Conservation (phyloP, 495 filamentous ascomycete genomes). For the Trichoderma erinaceum region DNA sequence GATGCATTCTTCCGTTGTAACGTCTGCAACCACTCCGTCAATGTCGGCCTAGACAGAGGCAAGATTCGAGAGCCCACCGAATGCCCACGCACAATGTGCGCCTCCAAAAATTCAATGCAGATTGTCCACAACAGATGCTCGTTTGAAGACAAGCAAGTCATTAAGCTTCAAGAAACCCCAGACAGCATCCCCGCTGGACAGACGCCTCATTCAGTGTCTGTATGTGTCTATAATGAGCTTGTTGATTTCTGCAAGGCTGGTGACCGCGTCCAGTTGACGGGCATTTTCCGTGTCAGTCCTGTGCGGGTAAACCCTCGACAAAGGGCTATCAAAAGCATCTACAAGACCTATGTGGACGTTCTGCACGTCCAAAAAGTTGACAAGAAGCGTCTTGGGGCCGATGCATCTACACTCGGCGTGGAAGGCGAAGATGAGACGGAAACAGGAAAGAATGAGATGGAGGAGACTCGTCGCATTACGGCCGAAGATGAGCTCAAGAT, state of each 20-base stretch:
- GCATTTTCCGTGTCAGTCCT: constrained; percentile 90
- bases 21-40: constrained; percentile 82
- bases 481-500: constrained; percentile 94
- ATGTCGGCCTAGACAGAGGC: constrained; percentile 87
- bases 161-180: constrained; percentile 97
- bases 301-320: constrained; percentile 94
- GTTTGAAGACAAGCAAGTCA: constrained; percentile 96
- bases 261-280: constrained; percentile 92
- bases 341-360: constrained; percentile 97
- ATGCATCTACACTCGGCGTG: constrained; percentile 69
- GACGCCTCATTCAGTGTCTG: constrained; percentile 94
- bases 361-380: constrained; percentile 96
- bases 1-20: constrained; percentile 89
- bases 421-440: constrained; percentile 68
- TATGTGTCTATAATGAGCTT: constrained; percentile 94
- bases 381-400: constrained; percentile 85
- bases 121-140: constrained; percentile 93
- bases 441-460: constrained; percentile 67
- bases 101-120: constrained; percentile 90
- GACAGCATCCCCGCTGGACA: constrained; percentile 92
- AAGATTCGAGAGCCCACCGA: constrained; percentile 91
- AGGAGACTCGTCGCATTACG: constrained; percentile 73
- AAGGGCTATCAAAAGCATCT: constrained; percentile 83
- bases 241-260: constrained; percentile 97
- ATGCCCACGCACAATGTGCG: constrained; percentile 81